A percentile compares a stretch with the other conserved stretches of the same genome.
Conservation (phyloP, 2,329 filamentous ascomycete genomes). For the Xylariaceae sp. region DNA sequence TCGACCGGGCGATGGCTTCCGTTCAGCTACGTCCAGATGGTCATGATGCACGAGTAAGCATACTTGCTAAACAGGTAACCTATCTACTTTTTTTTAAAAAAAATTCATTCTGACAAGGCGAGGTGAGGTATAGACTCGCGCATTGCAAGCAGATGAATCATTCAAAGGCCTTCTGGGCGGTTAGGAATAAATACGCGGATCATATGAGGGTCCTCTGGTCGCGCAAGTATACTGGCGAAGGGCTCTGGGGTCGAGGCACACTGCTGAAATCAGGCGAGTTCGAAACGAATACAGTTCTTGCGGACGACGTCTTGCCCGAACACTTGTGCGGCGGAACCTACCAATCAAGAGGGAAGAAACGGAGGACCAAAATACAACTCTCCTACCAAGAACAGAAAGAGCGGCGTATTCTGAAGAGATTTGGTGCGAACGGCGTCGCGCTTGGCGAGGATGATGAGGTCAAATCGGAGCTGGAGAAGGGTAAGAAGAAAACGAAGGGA, state of each 20-base stretch:
- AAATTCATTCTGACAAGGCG: not conserved
- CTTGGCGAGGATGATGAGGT: constrained; percentile 64
- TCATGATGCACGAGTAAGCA: constrained; percentile 79
- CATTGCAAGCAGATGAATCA: constrained; percentile 94
- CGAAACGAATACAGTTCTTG: constrained; percentile 46
- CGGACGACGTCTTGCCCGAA: constrained; percentile 56
- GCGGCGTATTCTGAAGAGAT: constrained; percentile 66
- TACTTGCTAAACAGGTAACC: no score
- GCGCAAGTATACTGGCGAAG: constrained; percentile 70
- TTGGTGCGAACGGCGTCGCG: constrained; percentile 62
- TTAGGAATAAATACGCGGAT: constrained; percentile 65
- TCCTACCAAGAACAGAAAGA: constrained; percentile 70
- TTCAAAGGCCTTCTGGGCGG: constrained; percentile 71
- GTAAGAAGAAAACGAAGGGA: constrained; percentile 54
- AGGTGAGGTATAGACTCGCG: constrained; percentile 48
- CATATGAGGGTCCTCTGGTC: constrained; percentile 67
- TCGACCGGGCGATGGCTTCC: constrained; percentile 66
- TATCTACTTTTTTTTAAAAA: no score
- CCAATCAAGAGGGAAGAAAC: constrained; percentile 52
- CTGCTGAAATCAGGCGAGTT: constrained; percentile 56
- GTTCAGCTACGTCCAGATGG: constrained; percentile 82
- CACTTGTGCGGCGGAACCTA: constrained; percentile 81
- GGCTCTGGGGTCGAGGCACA: constrained; percentile 72
- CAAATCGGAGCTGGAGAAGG: constrained; percentile 62
- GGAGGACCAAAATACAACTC: constrained; percentile 46